A percentile compares a stretch with the other conserved stretches of the same genome.
Conservation (phyloP, 331 rosid genomes). For the Quercus lobata region DNA sequence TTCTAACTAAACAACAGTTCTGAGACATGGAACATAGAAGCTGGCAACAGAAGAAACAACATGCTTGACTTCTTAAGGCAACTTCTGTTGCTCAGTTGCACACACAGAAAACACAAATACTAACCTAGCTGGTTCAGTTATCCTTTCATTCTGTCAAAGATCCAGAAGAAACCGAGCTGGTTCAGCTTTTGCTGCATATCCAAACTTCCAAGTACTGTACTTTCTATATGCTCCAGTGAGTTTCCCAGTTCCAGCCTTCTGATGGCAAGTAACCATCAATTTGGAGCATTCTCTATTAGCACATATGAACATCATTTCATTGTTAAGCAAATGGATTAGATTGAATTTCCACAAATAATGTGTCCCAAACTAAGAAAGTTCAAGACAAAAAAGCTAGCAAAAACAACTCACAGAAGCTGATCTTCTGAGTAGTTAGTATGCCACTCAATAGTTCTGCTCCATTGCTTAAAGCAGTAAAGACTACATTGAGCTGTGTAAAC, state of each 20-base stretch:
- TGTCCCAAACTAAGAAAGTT: not conserved
- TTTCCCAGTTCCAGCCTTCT: slow-evolving; percentile 60
- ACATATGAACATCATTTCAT: not conserved
- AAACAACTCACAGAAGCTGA: slow-evolving; percentile 62
- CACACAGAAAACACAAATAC: not conserved
- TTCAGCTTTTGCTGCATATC: slow-evolving; percentile 51
- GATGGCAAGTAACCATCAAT: slow-evolving; percentile 71
- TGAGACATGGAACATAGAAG: not conserved
- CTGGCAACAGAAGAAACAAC: not conserved
- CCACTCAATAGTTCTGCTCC: slow-evolving; percentile 78
- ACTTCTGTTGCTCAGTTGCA: slow-evolving; percentile 30
- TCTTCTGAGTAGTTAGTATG: slow-evolving; percentile 59
- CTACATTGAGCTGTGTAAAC: slow-evolving; percentile 77
- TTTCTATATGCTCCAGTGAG: slow-evolving; percentile 24
- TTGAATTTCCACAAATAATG: not conserved
- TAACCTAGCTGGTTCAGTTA: slow-evolving; percentile 36
- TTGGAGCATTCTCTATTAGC: slow-evolving; percentile 65
- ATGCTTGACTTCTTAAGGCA: slow-evolving; percentile 5
- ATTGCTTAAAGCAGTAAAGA: slow-evolving; percentile 41
- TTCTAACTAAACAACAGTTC: not conserved
- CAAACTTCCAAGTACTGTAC: slow-evolving; percentile 54
- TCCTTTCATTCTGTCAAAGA: not conserved
- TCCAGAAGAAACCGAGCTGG: slow-evolving; percentile 31
- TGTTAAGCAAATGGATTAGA: not conserved
- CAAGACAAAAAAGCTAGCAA: not conserved